Percentiles rank a stretch among this genome's conserved stretches.
Evolutionary conservation across 495 filamentous ascomycete species (phyloP).

Genomic region (Penicillium macrosclerotiorum): DNA sequence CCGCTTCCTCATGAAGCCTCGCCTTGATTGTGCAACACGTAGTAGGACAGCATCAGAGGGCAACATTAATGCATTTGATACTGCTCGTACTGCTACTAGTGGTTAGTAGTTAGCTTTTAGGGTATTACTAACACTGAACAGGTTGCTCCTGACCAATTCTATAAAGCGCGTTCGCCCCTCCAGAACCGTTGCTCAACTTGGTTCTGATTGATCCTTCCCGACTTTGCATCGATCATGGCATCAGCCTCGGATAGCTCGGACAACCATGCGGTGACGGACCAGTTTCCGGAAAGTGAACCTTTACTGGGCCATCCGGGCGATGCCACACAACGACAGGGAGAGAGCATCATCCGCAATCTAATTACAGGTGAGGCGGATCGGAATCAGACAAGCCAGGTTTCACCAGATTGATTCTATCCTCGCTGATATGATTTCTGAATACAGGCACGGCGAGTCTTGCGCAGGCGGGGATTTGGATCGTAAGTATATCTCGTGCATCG

Average conservation of each 20-base stretch:
- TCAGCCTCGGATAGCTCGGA: constrained; percentile 54
- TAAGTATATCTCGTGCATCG: constrained; percentile 28
- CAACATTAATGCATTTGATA: too few species aligned
- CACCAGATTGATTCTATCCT: neutral
- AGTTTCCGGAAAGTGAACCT: constrained; percentile 64
- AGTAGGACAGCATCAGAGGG: too few species aligned
- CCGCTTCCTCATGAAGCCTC: neutral
- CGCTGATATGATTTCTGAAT: neutral
- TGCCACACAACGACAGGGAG: constrained; percentile 62
- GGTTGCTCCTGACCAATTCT: neutral
- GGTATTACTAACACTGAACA: too few species aligned
- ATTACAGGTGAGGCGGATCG: constrained; percentile 59
- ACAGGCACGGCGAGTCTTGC: constrained; percentile 72
- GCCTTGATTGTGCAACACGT: neutral
- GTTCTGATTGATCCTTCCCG: too few species aligned
- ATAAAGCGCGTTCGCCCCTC: neutral
- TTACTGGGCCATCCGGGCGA: constrained; percentile 73
- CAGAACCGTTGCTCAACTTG: neutral
- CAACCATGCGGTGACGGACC: constrained; percentile 25
- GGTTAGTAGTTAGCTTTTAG: too few species aligned
- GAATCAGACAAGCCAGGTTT: too few species aligned
- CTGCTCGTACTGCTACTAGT: too few species aligned
- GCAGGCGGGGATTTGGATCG: constrained; percentile 65
- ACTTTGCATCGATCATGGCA: too few species aligned
- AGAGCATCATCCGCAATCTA: constrained; percentile 67